Evolutionary conservation across 2,329 filamentous ascomycete species (phyloP).

Genomic region (Lecanicillium sp.): DNA sequence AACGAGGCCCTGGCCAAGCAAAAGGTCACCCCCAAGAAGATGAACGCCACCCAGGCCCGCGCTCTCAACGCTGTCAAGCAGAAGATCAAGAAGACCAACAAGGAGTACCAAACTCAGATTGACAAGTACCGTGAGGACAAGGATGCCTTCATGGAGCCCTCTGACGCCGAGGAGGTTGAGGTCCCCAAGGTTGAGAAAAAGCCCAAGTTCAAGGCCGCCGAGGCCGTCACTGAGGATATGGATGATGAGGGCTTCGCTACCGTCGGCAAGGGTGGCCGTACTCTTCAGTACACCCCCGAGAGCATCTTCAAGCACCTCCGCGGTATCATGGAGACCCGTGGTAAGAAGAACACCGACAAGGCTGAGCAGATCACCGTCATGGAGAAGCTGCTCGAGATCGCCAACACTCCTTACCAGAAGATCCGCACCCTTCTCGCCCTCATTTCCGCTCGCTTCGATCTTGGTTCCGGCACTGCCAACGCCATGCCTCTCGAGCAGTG

Average conservation of each 20-base stretch:
- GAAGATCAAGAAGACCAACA: conserved; percentile 97
- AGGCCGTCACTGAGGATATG: conserved; percentile 44
- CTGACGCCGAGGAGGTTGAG: conserved; percentile 60
- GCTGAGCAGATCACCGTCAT: conserved; percentile 92
- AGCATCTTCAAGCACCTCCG: conserved; percentile 97
- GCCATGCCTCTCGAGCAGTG: conserved; percentile 96
- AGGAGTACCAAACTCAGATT: conserved; percentile 83
- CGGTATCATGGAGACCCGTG: conserved; percentile 87
- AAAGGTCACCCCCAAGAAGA: conserved; percentile 95
- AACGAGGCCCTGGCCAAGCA: conserved; percentile 92
- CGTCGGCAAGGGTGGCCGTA: conserved; percentile 82
- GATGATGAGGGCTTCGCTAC: conserved; percentile 86
- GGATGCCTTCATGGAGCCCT: conserved; percentile 80
- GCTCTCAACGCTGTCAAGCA: conserved; percentile 96
- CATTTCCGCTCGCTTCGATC: conserved; percentile 90
- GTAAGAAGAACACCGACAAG: conserved; percentile 98
- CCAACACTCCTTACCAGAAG: conserved; percentile 85
- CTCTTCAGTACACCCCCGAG: conserved; percentile 88
- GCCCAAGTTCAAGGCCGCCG: conserved; percentile 36
- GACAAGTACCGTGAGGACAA: conserved; percentile 82
- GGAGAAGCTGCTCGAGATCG: conserved; percentile 91
- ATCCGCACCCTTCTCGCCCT: conserved; percentile 88
- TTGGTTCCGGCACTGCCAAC: conserved; percentile 68
- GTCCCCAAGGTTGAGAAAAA: conserved; percentile 45
- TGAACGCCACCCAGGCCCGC: conserved; percentile 93